Base-by-base conservation (phyloP, 352 stramenopile genomes). In the Phytopythium ostracodes region DNA sequence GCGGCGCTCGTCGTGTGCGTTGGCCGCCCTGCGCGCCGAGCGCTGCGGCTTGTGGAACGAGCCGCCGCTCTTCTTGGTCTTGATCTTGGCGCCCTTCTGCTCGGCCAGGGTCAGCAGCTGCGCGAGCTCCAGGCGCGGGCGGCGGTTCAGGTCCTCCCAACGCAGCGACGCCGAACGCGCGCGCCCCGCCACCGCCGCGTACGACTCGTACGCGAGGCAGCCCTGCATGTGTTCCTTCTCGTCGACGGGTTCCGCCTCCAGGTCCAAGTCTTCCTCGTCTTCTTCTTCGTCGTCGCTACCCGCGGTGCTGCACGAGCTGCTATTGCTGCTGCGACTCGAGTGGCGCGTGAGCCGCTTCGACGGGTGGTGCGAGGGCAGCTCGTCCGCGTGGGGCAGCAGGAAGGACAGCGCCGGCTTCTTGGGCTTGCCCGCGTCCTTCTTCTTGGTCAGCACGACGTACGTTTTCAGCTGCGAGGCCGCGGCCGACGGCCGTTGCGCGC, bases 121-220 rank as follows among this genome's bases (percentile, higher is more conserved):
- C 7, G 40, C 43, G 40, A 69, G 44, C 22, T 72, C 60, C 53
- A 46, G 59, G 69, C 46, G 55, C 55, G 55, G 55, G 7, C 55
- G 55, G 56, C 69, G 77, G 47, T 87, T 76, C 27, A 92, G 68
- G 68, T 92, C 79, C 65, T 80, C 84, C 84, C 84, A 92, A 56
- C 79, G 81, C 24, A 92, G 71, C 25, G 73, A 70, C 1, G 76
- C 65, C 11, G 72, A 67, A 29, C 62, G 66, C 50, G 63, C 71
- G 63, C 81, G 81, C 49, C 80, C 78, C 22, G 80, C 64, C 27
- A 91, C 81, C 33, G 84, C 81, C 7, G 80, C 84, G 68, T 91
- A 93, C 22, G 79, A 89, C 66, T 88, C 81, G 73, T 91, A 93
- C 20, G 73, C 75, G 52, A 90, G 60, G 54, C 66, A 72, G 49